These are phyloP conservation scores for Suillus ampliporus DNA, from an alignment of 768 basidiomycete genomes.

Conservation along the genomic window DNA sequence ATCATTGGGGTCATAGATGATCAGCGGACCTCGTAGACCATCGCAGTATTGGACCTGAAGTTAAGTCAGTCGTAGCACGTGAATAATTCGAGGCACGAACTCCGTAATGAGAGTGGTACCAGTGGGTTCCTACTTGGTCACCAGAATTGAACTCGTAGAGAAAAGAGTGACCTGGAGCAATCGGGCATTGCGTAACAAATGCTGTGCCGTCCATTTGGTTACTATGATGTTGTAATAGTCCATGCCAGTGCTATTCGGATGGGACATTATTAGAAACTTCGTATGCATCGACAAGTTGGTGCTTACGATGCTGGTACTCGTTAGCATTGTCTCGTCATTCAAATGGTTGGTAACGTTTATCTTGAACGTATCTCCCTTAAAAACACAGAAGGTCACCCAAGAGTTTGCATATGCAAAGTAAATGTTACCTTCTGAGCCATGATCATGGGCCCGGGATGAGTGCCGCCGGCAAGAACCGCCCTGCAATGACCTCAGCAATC, in stretches of 20 bases:
- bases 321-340: background rate
- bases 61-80: background rate
- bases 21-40: slow-evolving; percentile 54
- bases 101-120: slow-evolving; percentile 4
- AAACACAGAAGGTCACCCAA: background rate
- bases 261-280: background rate
- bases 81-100: background rate
- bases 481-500: background rate
- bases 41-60: slow-evolving; percentile 54
- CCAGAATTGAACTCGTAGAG: background rate
- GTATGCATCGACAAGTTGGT: background rate
- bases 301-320: background rate
- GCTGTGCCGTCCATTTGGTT: background rate
- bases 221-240: background rate
- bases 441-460: background rate
- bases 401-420: background rate
- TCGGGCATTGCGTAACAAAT: background rate
- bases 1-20: slow-evolving; percentile 47
- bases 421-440: background rate
- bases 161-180: background rate
- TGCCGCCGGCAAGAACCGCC: background rate
- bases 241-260: background rate
- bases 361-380: background rate
- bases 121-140: background rate
- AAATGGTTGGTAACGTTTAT: background rate